A percentile compares a stretch with the other conserved stretches of the same genome.
These are phyloP conservation scores for Elsinoe batatas DNA, from an alignment of 2,329 filamentous ascomycete genomes.

Conservation along the genomic window DNA sequence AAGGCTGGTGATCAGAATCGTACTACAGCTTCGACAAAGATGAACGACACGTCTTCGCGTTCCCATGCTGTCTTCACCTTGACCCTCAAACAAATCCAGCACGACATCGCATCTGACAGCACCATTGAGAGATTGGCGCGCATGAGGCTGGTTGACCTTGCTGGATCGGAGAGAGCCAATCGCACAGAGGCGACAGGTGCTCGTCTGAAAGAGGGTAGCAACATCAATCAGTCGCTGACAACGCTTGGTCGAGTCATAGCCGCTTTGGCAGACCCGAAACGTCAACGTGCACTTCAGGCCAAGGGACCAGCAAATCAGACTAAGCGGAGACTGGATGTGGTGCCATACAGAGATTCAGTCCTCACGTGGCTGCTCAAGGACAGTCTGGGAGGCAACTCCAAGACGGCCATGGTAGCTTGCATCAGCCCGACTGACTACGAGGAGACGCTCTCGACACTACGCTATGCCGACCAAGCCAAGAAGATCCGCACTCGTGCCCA, in stretches of 20 bases:
- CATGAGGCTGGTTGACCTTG: constrained; percentile 89
- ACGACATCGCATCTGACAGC: constrained; percentile 94
- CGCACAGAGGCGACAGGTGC: constrained; percentile 89
- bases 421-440: constrained; percentile 95
- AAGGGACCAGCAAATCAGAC: constrained; percentile 29
- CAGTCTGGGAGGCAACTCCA: constrained; percentile 89
- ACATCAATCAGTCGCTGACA: constrained; percentile 98
- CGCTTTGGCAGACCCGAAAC: constrained; percentile 64
- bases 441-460: constrained; percentile 88
- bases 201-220: constrained; percentile 84
- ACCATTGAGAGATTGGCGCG: constrained; percentile 90
- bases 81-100: constrained; percentile 94
- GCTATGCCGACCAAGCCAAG: constrained; percentile 96
- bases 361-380: constrained; percentile 86
- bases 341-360: constrained; percentile 88
- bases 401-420: constrained; percentile 98
- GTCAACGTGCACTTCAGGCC: constrained; percentile 41
- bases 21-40: constrained; percentile 89
- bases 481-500: constrained; percentile 88
- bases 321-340: constrained; percentile 47
- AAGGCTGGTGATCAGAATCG: constrained; percentile 77
- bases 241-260: constrained; percentile 94
- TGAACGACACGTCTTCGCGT: constrained; percentile 97
- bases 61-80: constrained; percentile 98
- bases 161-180: constrained; percentile 89